A percentile compares a stretch with the other conserved stretches of the same genome.
phyloP scores from a whole-genome alignment of 2,329 filamentous ascomycete genomes.

The Arthrobotrys megalospora region DNA sequence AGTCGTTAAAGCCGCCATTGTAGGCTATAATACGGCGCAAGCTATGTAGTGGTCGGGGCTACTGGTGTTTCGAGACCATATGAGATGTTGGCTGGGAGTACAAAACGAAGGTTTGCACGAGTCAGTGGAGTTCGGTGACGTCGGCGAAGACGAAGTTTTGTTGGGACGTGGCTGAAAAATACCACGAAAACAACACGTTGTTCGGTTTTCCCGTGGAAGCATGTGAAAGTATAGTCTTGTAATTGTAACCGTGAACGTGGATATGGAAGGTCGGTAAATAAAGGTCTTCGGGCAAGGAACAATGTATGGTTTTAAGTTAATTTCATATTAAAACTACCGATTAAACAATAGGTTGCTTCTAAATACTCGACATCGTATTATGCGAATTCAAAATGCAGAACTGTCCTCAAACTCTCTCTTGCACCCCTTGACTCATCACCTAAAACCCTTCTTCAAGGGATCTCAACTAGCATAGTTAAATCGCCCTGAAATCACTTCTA shows the following conservation, averaged over 20 bases:
- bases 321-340: no score
- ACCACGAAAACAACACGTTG: constrained; percentile 47
- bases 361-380: no score
- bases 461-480: neutral
- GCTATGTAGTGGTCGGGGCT: neutral
- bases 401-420: no score
- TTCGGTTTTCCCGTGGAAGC: neutral
- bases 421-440: neutral
- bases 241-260: no score
- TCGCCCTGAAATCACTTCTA: neutral
- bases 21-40: neutral
- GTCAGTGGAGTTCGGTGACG: constrained; percentile 45
- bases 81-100: neutral
- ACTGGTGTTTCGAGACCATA: constrained; percentile 4
- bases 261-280: no score
- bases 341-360: no score
- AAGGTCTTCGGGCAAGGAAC: no score
- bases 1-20: constrained; percentile 62
- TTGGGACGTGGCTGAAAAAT: constrained; percentile 38
- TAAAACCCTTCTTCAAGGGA: neutral
- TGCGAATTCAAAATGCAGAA: no score
- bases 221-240: constrained; percentile 4
- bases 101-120: constrained; percentile 23
- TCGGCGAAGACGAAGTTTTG: constrained; percentile 46
- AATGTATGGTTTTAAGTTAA: no score